These are phyloP conservation scores for Coemansia sp. DNA, from an alignment of 192 early-diverging fungal species.

Conservation along the genomic window DNA sequence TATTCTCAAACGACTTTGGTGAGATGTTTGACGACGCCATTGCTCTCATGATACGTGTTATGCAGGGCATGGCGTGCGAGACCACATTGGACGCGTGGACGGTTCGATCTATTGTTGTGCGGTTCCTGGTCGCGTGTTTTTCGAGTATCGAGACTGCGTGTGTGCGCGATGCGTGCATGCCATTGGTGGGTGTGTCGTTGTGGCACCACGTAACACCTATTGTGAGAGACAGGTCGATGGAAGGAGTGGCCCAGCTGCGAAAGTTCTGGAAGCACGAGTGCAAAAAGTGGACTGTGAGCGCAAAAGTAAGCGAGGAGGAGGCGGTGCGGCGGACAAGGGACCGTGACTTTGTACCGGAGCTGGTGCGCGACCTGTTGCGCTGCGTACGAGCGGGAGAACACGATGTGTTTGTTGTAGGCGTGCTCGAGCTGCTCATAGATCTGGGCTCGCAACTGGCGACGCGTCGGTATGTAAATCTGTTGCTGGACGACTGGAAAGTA, in stretches of 20 bases:
- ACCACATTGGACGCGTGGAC: constrained; percentile 27
- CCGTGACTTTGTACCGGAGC: constrained; percentile 61
- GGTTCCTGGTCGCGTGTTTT: constrained; percentile 83
- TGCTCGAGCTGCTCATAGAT: constrained; percentile 84
- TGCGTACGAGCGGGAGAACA: neutral
- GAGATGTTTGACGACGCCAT: constrained; percentile 13
- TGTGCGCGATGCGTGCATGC: constrained; percentile 77
- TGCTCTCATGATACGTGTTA: constrained; percentile 35
- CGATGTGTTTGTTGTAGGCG: constrained; percentile 60
- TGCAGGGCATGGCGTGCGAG: neutral
- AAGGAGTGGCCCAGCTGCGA: constrained; percentile 54
- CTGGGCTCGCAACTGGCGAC: constrained; percentile 87
- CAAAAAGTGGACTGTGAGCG: constrained; percentile 40
- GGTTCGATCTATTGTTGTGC: constrained; percentile 55
- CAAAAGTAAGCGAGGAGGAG: constrained; percentile 37
- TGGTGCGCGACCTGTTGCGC: constrained; percentile 48
- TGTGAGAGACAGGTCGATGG: constrained; percentile 61
- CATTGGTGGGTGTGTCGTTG: constrained; percentile 66
- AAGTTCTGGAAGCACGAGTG: constrained; percentile 66
- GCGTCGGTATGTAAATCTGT: constrained; percentile 76
- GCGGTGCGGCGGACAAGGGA: constrained; percentile 58
- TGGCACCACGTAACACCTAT: constrained; percentile 68
- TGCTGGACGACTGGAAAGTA: constrained; percentile 81
- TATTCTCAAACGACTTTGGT: constrained; percentile 6
- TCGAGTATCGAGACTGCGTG: constrained; percentile 73